Conservation (phyloP, 2,329 filamentous ascomycete species). For the Dactylonectria estremocensis region DNA sequence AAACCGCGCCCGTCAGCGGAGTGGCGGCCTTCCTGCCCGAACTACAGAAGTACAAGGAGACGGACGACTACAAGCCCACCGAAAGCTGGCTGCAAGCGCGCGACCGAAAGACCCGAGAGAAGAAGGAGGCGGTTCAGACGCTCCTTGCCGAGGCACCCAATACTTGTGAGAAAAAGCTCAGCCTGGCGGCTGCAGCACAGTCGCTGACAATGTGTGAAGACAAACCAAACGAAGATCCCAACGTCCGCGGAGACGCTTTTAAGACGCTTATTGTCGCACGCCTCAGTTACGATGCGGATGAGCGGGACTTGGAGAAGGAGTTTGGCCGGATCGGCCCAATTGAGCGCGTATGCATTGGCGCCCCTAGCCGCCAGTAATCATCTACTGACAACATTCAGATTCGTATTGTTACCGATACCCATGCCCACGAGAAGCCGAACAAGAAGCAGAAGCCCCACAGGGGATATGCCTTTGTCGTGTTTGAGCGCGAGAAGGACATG, state of each 20-base stretch:
- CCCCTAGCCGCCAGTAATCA: slow-evolving; percentile 8
- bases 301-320: slow-evolving; percentile 91
- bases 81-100: slow-evolving; percentile 94
- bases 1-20: slow-evolving; percentile 80
- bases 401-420: slow-evolving; percentile 86
- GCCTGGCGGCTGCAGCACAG: not conserved
- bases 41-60: slow-evolving; percentile 83
- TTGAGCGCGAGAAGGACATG: slow-evolving; percentile 98
- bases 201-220: slow-evolving; percentile 64
- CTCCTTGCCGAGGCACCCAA: slow-evolving; percentile 75
- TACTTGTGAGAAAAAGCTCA: slow-evolving; percentile 66
- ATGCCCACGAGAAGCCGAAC: slow-evolving; percentile 77
- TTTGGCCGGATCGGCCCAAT: slow-evolving; percentile 95
- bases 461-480: slow-evolving; percentile 97
- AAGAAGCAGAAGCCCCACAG: slow-evolving; percentile 87
- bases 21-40: slow-evolving; percentile 82
- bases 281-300: slow-evolving; percentile 89
- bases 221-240: slow-evolving; percentile 86
- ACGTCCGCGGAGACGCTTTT: slow-evolving; percentile 93
- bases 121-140: slow-evolving; percentile 77
- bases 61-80: slow-evolving; percentile 82
- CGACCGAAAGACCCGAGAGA: slow-evolving; percentile 87
- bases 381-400: slow-evolving; percentile 70
- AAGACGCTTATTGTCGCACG: slow-evolving; percentile 95
- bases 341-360: slow-evolving; percentile 77